Percentiles rank a stretch among this genome's conserved stretches.
Evolutionary conservation across 495 filamentous ascomycete genomes (phyloP).

Genomic region (Xylaria nigripes): DNA sequence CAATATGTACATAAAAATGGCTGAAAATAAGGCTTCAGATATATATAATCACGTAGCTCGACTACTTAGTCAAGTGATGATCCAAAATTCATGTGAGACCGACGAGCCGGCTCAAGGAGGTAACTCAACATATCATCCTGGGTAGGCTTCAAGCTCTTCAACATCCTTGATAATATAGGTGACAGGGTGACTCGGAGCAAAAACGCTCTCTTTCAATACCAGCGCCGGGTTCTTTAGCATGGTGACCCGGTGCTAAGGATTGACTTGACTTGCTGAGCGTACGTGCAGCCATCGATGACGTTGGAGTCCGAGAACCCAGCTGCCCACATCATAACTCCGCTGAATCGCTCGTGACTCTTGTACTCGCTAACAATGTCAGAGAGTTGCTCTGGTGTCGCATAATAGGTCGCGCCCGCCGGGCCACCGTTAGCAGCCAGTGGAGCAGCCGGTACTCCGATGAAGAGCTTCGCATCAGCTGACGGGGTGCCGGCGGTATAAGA

Average conservation of each 20-base stretch:
- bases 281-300: conserved; percentile 34
- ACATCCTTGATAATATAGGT: no score
- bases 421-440: conserved; percentile 33
- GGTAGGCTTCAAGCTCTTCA: no score
- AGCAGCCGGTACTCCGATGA: conserved; percentile 41
- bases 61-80: conserved; percentile 5
- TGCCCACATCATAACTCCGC: conserved; percentile 49
- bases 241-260: conserved; percentile 23
- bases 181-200: neutral
- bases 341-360: conserved; percentile 34
- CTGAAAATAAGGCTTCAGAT: conserved; percentile 3
- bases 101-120: neutral
- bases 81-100: neutral
- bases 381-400: conserved; percentile 34
- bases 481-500: conserved; percentile 33
- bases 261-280: conserved; percentile 32
- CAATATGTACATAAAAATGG: no score
- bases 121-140: neutral
- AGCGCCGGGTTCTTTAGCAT: conserved; percentile 11
- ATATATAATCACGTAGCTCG: neutral
- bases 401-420: conserved; percentile 36
- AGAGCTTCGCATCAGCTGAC: conserved; percentile 38
- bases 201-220: neutral
- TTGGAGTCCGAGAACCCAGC: conserved; percentile 40
- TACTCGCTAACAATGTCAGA: conserved; percentile 27